phyloP scores from a whole-genome alignment of 805 yeast genomes.

The Tanozyma kutaoensis region DNA sequence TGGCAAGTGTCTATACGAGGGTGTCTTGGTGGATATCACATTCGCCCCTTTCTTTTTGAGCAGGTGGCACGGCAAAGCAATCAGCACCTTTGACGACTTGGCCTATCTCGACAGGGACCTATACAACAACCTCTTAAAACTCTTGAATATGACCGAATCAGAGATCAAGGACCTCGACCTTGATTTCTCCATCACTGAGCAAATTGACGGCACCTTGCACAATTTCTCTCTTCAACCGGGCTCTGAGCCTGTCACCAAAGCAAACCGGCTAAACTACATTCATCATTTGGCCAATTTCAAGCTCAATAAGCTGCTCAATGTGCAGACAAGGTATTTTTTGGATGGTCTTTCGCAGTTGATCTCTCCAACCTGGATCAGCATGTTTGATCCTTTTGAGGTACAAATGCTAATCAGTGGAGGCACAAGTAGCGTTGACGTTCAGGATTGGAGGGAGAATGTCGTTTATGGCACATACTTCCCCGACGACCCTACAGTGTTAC shows the following conservation, averaged over 20 bases:
- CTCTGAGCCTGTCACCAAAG: conserved; percentile 42
- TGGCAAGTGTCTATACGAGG: conserved; percentile 83
- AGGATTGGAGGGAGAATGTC: conserved; percentile 52
- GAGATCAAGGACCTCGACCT: conserved; percentile 51
- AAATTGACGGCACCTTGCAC: conserved; percentile 20
- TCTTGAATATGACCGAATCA: conserved; percentile 38
- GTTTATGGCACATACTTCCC: conserved; percentile 52
- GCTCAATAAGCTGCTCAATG: conserved; percentile 46
- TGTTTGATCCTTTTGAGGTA: conserved; percentile 77
- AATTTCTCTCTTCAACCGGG: conserved; percentile 40
- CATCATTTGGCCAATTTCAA: conserved; percentile 71
- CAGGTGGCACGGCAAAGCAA: conserved; percentile 38
- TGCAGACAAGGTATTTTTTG: conserved; percentile 50
- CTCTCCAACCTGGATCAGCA: conserved; percentile 59
- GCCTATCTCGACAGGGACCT: conserved; percentile 56
- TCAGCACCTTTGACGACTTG: conserved; percentile 69
- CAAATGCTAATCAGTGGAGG: conserved; percentile 60
- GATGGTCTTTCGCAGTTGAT: conserved; percentile 62
- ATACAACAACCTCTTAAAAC: conserved; percentile 48
- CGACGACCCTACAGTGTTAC: conserved; percentile 41
- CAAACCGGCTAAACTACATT: conserved; percentile 60
- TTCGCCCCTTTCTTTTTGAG: conserved; percentile 79
- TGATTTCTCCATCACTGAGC: conserved; percentile 51
- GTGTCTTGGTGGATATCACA: conserved; percentile 63
- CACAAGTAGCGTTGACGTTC: conserved; percentile 55